Conservation (phyloP, 2,329 filamentous ascomycete species). For the Diaporthe batatas region DNA sequence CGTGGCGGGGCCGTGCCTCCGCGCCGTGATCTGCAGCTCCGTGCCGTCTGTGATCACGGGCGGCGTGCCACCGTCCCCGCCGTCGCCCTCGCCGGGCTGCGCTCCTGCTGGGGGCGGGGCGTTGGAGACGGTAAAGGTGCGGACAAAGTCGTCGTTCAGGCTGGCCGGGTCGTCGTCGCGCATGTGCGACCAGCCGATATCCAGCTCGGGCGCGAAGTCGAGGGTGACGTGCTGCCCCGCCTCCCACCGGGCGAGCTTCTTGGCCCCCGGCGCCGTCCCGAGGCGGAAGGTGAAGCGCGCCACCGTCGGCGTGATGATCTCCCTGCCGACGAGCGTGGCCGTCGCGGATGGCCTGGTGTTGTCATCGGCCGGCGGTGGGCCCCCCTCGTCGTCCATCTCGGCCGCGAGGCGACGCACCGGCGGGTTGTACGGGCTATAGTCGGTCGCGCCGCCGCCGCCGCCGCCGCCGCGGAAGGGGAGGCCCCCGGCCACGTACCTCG, state of each 20-base stretch:
- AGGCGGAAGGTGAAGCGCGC: constrained; percentile 71
- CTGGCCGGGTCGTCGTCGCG: constrained; percentile 81
- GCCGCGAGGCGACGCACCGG: constrained; percentile 72
- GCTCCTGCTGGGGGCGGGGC: constrained; percentile 43
- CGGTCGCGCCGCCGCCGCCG: constrained; percentile 58
- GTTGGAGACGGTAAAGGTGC: constrained; percentile 86
- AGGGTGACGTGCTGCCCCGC: constrained; percentile 85
- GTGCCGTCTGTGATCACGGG: constrained; percentile 47
- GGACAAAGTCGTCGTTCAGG: constrained; percentile 86
- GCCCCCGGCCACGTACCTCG: constrained; percentile 73
- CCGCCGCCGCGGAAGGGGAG: constrained; percentile 77
- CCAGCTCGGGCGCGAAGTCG: constrained; percentile 77
- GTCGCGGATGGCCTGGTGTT: constrained; percentile 45
- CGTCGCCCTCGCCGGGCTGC: constrained; percentile 32
- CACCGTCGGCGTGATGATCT: constrained; percentile 74
- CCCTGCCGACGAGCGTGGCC: constrained; percentile 71
- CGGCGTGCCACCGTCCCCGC: constrained; percentile 41
- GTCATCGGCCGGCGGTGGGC: background rate
- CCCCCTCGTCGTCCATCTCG: constrained; percentile 69
- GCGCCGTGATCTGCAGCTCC: constrained; percentile 79
- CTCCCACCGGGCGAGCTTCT: constrained; percentile 60
- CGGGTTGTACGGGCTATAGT: constrained; percentile 84
- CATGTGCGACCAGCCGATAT: constrained; percentile 86
- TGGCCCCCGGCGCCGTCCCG: constrained; percentile 35
- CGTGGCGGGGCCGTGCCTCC: constrained; percentile 78